Conservation (phyloP, 129 eudicot species). For the Daucus carota region DH1_v3.0 NC_030382.2:39265501-39266000, state of each 20-base stretch:
- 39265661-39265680: conserved; percentile 50
- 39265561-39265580: conserved; percentile 34
- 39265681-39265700: conserved; percentile 56
- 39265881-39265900: conserved; percentile 18
- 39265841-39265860: conserved; percentile 32
- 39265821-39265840: conserved; percentile 60
- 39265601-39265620: conserved; percentile 39
- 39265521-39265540: conserved; percentile 43
- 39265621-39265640: conserved; percentile 35
- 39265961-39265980: conserved; percentile 34
- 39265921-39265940: conserved; percentile 33
- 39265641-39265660: conserved; percentile 51
- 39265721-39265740: conserved; percentile 36
- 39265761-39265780: conserved; percentile 47
- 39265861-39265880: conserved; percentile 20
- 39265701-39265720: conserved; percentile 39
- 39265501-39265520: conserved; percentile 39
- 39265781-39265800: conserved; percentile 46
- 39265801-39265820: conserved; percentile 68
- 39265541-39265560: conserved; percentile 46
- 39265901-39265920: conserved; percentile 33
- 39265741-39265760: conserved; percentile 46
- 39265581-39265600: conserved; percentile 40
- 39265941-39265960: conserved; percentile 41
- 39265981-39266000: conserved; percentile 24